Base-by-base conservation (phyloP, 768 basidiomycete species). In the Podaxis mareebaensis region DNA sequence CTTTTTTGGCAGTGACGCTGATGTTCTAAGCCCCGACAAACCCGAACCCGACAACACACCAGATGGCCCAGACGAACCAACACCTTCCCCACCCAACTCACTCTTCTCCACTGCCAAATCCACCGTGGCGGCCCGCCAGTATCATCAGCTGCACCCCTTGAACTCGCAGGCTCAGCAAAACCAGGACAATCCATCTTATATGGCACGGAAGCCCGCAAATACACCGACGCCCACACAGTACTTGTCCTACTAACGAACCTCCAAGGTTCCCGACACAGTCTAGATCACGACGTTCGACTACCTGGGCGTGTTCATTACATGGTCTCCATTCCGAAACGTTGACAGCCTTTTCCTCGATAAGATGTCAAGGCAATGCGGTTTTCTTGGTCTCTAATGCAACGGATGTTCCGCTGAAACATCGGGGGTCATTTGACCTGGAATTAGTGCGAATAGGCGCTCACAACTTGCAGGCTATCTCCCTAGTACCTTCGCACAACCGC, bases 301-400 rank as follows among this genome's bases (percentile, higher is more conserved):
- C 93, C 73, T 99, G 96, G 0, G 95, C 91, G 74, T 99, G 96
- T 71, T 99, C 96, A 10, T 97, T 87, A 46, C 96, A 81, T 1
- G 93, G 90, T 12, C 95, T 81, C 72, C 86, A 83, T 56, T 77
- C 73, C 2, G 76, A 69, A 4, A 80, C 77, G 59, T 84, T 76
- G 4, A 75, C 74, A 0, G 69, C 66, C 46, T 75, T 66, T 36
- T 71, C 68, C 52, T 72, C 70, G 8, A 93, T 67, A 2, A 91
- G 78, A 5, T 79, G 75, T 71, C 95, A 98, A 82, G 1, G 94
- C 85, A 28, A 90, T 78, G 36, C 88, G 82, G 70, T 97, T 97
- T 33, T 94, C 94, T 49, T 87, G 86, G 69, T 99, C 96, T 1
- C 93, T 93, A 10, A 93, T 94, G 61, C 90, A 91, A 67, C 94